These are phyloP conservation scores for Dimocarpus longan DNA, from an alignment of 345 rosid species.

Conservation along the genomic window DNA sequence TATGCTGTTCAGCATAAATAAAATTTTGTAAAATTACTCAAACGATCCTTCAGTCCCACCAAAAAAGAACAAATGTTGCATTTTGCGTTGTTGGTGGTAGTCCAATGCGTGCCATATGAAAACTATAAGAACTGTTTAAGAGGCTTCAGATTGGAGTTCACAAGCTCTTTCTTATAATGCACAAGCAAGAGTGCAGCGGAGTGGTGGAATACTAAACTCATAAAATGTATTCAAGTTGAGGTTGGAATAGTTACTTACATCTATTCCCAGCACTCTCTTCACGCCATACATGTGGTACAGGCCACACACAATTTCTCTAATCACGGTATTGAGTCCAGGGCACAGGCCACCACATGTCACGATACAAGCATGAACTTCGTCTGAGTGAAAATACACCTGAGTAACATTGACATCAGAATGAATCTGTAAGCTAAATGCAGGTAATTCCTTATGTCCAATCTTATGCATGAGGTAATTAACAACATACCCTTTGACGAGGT, in stretches of 20 bases:
- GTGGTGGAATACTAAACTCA: not conserved
- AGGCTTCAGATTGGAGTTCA: not conserved
- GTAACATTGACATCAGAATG: slow-evolving; percentile 14
- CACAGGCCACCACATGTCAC: slow-evolving; percentile 97
- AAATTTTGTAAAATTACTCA: not conserved
- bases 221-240: not conserved
- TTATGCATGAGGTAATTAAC: not conserved
- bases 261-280: slow-evolving; percentile 72
- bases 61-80: not conserved
- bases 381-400: slow-evolving; percentile 75
- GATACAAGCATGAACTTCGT: slow-evolving; percentile 84
- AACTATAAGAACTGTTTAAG: not conserved
- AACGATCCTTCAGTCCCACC: too few relatives aligned
- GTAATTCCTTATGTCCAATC: not conserved
- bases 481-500: slow-evolving; percentile 80
- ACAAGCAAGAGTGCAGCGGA: not conserved
- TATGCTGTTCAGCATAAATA: not conserved
- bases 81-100: not conserved
- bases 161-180: not conserved
- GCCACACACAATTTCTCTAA: slow-evolving; percentile 81
- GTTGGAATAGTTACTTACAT: slow-evolving; percentile 48
- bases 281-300: slow-evolving; percentile 85
- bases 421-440: not conserved
- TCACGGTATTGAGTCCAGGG: slow-evolving; percentile 90
- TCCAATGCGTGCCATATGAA: not conserved